Conservation (phyloP, 371 early-diverging fungal genomes). For the Ecytonucleospora hepatopenaei region DNA sequence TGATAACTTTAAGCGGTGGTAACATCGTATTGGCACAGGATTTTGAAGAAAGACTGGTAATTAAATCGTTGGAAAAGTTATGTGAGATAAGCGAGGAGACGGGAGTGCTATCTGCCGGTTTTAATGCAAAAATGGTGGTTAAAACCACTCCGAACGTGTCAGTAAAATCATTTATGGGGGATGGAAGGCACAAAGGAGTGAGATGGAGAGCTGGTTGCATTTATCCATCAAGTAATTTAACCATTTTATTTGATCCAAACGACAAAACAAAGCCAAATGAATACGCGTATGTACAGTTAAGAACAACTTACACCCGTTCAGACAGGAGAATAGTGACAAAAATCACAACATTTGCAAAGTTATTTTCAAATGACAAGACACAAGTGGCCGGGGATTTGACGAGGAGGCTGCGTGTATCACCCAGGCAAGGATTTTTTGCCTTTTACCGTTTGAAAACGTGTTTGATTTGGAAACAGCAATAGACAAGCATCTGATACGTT, state of each 20-base stretch:
- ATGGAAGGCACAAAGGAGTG: constrained; percentile 25
- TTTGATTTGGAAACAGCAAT: constrained; percentile 92
- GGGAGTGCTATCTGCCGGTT: constrained; percentile 78
- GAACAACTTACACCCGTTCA: constrained; percentile 49
- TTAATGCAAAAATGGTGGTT: constrained; percentile 91
- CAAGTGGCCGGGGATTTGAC: constrained; percentile 80
- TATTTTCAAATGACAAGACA: constrained; percentile 64
- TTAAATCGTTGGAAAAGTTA: constrained; percentile 56
- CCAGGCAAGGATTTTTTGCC: constrained; percentile 89
- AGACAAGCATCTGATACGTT: constrained; percentile 89
- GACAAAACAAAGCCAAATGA: constrained; percentile 20
- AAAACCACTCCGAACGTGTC: constrained; percentile 42
- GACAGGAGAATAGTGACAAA: constrained; percentile 35
- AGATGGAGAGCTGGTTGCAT: constrained; percentile 48
- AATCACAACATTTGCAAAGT: constrained; percentile 51
- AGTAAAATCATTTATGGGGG: constrained; percentile 48
- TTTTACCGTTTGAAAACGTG: constrained; percentile 90
- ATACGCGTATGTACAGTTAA: constrained; percentile 53
- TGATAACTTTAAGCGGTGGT: constrained; percentile 82
- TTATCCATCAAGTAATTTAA: constrained; percentile 35
- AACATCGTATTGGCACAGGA: constrained; percentile 79
- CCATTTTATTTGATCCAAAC: constrained; percentile 42
- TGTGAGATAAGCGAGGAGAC: constrained; percentile 77
- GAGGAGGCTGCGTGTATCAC: constrained; percentile 94
- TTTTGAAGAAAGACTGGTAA: constrained; percentile 51